Evolutionary conservation across 164 flowering plant species (phyloP).

Genomic region (Malania oleifera): DNA sequence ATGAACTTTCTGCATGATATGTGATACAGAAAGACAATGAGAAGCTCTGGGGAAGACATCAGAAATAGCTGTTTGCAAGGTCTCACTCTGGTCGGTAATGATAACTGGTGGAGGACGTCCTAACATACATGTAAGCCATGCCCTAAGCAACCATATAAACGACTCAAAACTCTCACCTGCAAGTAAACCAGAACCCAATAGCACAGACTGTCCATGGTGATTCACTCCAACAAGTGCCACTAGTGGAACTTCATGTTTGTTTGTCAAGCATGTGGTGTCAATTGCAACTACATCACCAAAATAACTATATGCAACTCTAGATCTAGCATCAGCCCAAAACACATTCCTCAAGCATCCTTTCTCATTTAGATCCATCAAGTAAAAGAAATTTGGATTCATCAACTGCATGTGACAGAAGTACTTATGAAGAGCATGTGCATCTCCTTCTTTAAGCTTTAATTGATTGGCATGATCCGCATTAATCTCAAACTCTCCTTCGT

Average conservation of each 20-base stretch:
- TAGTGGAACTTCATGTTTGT: conserved; percentile 37
- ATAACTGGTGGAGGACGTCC: conserved; percentile 49
- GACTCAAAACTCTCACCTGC: conserved; percentile 38
- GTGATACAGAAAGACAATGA: conserved; percentile 31
- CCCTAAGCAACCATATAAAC: conserved; percentile 49
- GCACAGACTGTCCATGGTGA: conserved; percentile 44
- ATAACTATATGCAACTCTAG: conserved; percentile 36
- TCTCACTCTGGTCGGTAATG: conserved; percentile 32
- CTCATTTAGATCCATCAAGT: conserved; percentile 45
- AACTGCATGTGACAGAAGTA: conserved; percentile 38
- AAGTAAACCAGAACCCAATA: conserved; percentile 51
- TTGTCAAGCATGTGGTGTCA: conserved; percentile 38
- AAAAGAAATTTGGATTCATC: conserved; percentile 41
- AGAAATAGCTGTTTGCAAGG: conserved; percentile 31
- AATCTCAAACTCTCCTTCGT: conserved; percentile 19
- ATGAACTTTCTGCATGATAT: conserved; percentile 30
- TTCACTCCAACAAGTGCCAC: conserved; percentile 43
- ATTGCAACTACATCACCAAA: conserved; percentile 50
- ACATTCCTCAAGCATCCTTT: conserved; percentile 43
- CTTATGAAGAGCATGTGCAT: conserved; percentile 38
- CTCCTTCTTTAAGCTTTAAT: conserved; percentile 42
- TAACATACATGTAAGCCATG: conserved; percentile 48
- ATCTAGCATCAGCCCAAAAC: conserved; percentile 50
- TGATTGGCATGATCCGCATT: conserved; percentile 17
- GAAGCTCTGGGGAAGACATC: conserved; percentile 51